Evolutionary conservation across 1,284 basidiomycete species (phyloP).

Genomic region (Cryptococcus sp.): DNA sequence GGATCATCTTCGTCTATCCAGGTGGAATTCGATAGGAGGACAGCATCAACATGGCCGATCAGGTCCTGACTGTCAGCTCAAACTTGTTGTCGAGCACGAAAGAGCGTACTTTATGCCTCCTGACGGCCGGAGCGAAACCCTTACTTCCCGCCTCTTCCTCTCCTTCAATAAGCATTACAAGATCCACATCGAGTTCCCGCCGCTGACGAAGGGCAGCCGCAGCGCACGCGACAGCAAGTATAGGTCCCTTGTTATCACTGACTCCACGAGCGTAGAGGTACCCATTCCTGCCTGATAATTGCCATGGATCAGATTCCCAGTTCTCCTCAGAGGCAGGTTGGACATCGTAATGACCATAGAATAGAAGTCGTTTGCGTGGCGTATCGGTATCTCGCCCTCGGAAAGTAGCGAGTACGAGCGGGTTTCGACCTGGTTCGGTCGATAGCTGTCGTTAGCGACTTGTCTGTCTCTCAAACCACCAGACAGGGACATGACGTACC

Average conservation of each 20-base stretch:
- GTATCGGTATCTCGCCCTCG: conserved; percentile 54
- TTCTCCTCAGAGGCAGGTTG: conserved; percentile 68
- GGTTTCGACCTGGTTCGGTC: conserved; percentile 62
- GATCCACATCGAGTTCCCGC: conserved; percentile 73
- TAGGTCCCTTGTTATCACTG: conserved; percentile 89
- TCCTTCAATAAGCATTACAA: conserved; percentile 90
- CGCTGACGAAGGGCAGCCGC: conserved; percentile 71
- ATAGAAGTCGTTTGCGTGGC: conserved; percentile 63
- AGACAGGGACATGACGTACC: conserved; percentile 50
- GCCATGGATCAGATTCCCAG: conserved; percentile 85
- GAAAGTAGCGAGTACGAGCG: conserved; percentile 81
- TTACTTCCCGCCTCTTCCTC: conserved; percentile 90
- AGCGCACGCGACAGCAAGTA: conserved; percentile 85
- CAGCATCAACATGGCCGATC: conserved; percentile 80
- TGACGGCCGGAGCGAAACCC: conserved; percentile 74
- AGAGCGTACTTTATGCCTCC: conserved; percentile 62
- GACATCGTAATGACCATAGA: conserved; percentile 95
- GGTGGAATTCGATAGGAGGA: conserved; percentile 84
- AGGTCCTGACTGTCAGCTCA: conserved; percentile 52
- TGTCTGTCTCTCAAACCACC: background rate
- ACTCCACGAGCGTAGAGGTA: conserved; percentile 92
- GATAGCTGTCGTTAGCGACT: conserved; percentile 17
- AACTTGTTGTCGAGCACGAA: background rate
- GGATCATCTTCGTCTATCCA: conserved; percentile 95
- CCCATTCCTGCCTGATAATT: conserved; percentile 76